phyloP scores from a whole-genome alignment of 768 basidiomycete species.

The Phylloporus scabripes region DNA sequence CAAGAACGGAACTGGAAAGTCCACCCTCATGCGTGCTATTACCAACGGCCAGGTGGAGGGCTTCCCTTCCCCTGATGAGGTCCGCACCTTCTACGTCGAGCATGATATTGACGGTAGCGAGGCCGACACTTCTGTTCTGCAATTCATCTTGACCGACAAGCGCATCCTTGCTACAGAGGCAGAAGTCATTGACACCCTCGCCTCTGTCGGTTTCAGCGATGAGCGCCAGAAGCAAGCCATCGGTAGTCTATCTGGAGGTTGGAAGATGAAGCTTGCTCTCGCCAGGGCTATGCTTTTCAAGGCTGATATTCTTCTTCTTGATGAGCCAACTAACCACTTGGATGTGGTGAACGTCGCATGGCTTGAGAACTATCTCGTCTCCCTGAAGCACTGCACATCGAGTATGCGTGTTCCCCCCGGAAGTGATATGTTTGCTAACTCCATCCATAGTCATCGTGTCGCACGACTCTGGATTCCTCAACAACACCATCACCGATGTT shows the following conservation, averaged over 20 bases:
- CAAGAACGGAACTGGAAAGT: slow-evolving; percentile 98
- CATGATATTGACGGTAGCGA: slow-evolving; percentile 98
- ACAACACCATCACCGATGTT: slow-evolving; percentile 97
- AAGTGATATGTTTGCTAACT: slow-evolving; percentile 6
- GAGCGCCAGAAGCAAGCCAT: slow-evolving; percentile 83
- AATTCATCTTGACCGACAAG: slow-evolving; percentile 83
- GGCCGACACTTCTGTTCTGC: slow-evolving; percentile 82
- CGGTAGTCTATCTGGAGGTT: slow-evolving; percentile 92
- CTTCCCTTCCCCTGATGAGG: slow-evolving; percentile 95
- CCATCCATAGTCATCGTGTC: slow-evolving; percentile 77
- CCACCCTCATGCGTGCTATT: slow-evolving; percentile 89
- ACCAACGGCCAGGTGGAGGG: slow-evolving; percentile 96
- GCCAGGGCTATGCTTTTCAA: slow-evolving; percentile 97
- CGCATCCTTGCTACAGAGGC: slow-evolving; percentile 66
- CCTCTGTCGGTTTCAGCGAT: slow-evolving; percentile 87
- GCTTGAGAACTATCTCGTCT: slow-evolving; percentile 90
- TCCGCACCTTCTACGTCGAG: slow-evolving; percentile 99
- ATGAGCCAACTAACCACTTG: slow-evolving; percentile 96
- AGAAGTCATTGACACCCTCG: slow-evolving; percentile 76
- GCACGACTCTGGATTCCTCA: slow-evolving; percentile 95
- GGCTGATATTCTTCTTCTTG: slow-evolving; percentile 93
- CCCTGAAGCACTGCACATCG: slow-evolving; percentile 87
- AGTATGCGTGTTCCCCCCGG: slow-evolving; percentile 42
- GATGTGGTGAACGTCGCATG: slow-evolving; percentile 97
- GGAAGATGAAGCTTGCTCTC: slow-evolving; percentile 99